Conservation (phyloP, 2,329 filamentous ascomycete species). For the Ceratocystis harringtonii region DNA sequence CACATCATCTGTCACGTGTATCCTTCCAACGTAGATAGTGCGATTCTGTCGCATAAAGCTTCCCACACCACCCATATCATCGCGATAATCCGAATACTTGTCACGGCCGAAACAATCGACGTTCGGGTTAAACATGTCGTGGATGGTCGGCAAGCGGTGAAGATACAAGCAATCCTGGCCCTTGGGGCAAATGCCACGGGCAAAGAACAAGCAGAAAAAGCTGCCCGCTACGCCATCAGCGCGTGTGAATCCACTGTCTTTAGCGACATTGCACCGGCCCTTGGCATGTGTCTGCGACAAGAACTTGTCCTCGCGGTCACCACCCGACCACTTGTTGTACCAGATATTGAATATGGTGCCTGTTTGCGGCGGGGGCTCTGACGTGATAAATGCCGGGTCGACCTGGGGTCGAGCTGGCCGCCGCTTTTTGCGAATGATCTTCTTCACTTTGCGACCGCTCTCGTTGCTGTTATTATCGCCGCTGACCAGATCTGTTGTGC, state of each 20-base stretch:
- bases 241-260: constrained; percentile 63
- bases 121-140: constrained; percentile 85
- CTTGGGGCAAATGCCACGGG: constrained; percentile 65
- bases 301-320: constrained; percentile 85
- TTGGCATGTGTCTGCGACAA: constrained; percentile 68
- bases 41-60: constrained; percentile 88
- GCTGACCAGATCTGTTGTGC: neutral
- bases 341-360: constrained; percentile 96
- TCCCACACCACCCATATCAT: constrained; percentile 96
- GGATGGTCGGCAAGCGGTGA: constrained; percentile 70
- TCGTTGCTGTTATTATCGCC: constrained; percentile 23
- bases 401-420: constrained; percentile 82
- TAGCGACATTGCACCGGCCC: constrained; percentile 72
- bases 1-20: constrained; percentile 92
- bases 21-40: constrained; percentile 83
- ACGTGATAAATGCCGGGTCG: constrained; percentile 67
- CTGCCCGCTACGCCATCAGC: constrained; percentile 63
- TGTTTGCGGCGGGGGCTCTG: constrained; percentile 77
- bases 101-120: constrained; percentile 91
- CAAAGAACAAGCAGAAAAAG: constrained; percentile 89
- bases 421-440: constrained; percentile 86
- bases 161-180: constrained; percentile 90
- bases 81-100: constrained; percentile 82
- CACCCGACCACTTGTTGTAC: constrained; percentile 98
- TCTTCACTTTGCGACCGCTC: constrained; percentile 47